Evolutionary conservation across 139 green algal genomes (phyloP).

Genomic region (Micromonas pusilla): DNA sequence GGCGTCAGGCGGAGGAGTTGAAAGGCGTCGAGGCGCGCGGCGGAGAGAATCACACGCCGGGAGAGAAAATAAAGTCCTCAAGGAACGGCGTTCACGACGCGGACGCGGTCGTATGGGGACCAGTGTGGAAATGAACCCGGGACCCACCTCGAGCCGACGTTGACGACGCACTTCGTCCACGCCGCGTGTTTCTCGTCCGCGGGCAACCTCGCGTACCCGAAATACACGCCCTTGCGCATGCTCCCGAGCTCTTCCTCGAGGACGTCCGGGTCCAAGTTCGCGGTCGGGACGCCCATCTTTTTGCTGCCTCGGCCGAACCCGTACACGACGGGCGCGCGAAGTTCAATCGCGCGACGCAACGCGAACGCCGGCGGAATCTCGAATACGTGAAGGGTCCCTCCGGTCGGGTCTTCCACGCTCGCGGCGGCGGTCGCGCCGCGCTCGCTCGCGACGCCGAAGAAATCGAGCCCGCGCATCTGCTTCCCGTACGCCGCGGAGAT

Average conservation of each 20-base stretch:
- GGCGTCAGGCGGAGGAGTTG: no score
- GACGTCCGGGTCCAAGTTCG: conserved; percentile 64
- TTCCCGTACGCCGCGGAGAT: not conserved
- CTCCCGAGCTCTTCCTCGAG: conserved; percentile 46
- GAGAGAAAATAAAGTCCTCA: no score
- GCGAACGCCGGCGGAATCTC: not conserved
- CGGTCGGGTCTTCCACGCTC: not conserved
- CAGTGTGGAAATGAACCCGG: no score
- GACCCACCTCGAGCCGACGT: no score
- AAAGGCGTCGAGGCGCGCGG: no score
- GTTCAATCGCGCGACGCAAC: not conserved
- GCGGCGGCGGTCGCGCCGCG: not conserved
- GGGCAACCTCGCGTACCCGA: conserved; percentile 57
- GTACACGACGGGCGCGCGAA: not conserved
- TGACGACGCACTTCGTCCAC: conserved; percentile 81
- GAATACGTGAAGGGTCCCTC: not conserved
- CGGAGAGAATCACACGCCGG: no score
- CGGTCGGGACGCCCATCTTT: conserved; percentile 82
- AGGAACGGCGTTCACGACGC: no score
- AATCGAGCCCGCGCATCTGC: not conserved
- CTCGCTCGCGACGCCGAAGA: not conserved
- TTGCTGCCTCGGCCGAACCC: conserved; percentile 76
- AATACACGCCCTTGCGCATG: conserved; percentile 78
- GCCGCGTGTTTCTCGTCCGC: conserved; percentile 31
- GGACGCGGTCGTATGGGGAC: no score